Conservation (phyloP, 768 basidiomycete species). For the Saitozyma sp. region DNA sequence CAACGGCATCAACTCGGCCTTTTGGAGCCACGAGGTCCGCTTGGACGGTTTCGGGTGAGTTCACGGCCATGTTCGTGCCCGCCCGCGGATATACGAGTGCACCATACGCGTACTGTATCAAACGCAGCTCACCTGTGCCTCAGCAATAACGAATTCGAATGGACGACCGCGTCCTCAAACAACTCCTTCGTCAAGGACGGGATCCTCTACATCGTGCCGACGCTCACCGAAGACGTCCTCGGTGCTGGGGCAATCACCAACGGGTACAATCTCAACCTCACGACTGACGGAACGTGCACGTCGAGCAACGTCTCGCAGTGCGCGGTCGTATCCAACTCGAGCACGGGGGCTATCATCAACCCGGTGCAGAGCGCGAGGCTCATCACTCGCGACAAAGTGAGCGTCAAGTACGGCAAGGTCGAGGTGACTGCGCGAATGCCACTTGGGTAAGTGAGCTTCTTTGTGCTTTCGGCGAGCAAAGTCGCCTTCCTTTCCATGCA, state of each 20-base stretch:
- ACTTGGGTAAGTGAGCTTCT: constrained; percentile 34
- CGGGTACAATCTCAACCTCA: constrained; percentile 74
- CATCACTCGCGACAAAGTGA: constrained; percentile 63
- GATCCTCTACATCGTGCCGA: constrained; percentile 77
- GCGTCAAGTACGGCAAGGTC: constrained; percentile 76
- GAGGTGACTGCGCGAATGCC: constrained; percentile 82
- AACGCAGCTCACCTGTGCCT: constrained; percentile 52
- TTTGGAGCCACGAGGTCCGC: constrained; percentile 69
- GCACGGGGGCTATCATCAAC: constrained; percentile 64
- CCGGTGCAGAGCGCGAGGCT: constrained; percentile 80
- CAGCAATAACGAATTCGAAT: constrained; percentile 78
- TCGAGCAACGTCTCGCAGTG: constrained; percentile 61
- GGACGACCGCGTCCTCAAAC: constrained; percentile 72
- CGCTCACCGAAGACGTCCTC: constrained; percentile 69
- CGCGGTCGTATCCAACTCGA: constrained; percentile 44
- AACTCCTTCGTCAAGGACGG: constrained; percentile 63
- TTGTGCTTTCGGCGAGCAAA: too few relatives aligned
- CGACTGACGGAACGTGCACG: constrained; percentile 65
- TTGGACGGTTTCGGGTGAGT: constrained; percentile 50
- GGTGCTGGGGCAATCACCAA: constrained; percentile 58
- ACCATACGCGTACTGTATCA: too few relatives aligned
- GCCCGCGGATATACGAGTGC: too few relatives aligned
- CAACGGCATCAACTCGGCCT: constrained; percentile 56
- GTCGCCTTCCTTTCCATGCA: too few relatives aligned
- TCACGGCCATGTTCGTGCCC: too few relatives aligned